Percentiles rank a stretch among this genome's conserved stretches.
phyloP scores from a whole-genome alignment of 345 rosid species.

The Salix brachista region DNA sequence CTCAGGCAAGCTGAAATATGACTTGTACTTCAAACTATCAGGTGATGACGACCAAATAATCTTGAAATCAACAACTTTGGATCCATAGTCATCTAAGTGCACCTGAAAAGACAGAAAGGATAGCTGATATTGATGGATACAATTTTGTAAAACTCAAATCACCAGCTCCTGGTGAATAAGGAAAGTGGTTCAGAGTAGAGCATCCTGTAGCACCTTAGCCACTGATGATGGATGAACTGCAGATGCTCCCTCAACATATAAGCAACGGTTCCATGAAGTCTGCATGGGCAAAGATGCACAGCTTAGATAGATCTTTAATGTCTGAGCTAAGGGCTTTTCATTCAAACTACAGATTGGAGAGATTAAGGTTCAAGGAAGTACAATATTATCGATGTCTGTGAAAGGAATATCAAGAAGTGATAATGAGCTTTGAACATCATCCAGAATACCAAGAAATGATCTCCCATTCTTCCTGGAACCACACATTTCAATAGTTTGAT shows the following conservation, averaged over 20 bases:
- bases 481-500: slow-evolving; percentile 6
- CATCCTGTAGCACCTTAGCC: slow-evolving; percentile 55
- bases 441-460: slow-evolving; percentile 75
- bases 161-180: background rate
- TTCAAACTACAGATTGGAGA: slow-evolving; percentile 8
- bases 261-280: slow-evolving; percentile 60
- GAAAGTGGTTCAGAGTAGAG: background rate
- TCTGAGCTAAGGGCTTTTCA: background rate
- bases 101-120: slow-evolving; percentile 41
- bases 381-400: slow-evolving; percentile 77
- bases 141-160: background rate
- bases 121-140: background rate
- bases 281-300: slow-evolving; percentile 28
- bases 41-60: slow-evolving; percentile 89
- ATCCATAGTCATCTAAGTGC: slow-evolving; percentile 52
- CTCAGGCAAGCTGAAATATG: slow-evolving; percentile 79
- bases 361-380: slow-evolving; percentile 28
- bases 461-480: slow-evolving; percentile 80
- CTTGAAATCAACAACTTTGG: slow-evolving; percentile 46
- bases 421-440: slow-evolving; percentile 54
- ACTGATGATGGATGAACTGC: slow-evolving; percentile 76
- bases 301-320: slow-evolving; percentile 8
- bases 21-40: slow-evolving; percentile 54
- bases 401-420: slow-evolving; percentile 79
- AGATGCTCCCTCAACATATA: slow-evolving; percentile 86